phyloP scores from a whole-genome alignment of 495 filamentous ascomycete species.

The Penicillium silybi region DNA sequence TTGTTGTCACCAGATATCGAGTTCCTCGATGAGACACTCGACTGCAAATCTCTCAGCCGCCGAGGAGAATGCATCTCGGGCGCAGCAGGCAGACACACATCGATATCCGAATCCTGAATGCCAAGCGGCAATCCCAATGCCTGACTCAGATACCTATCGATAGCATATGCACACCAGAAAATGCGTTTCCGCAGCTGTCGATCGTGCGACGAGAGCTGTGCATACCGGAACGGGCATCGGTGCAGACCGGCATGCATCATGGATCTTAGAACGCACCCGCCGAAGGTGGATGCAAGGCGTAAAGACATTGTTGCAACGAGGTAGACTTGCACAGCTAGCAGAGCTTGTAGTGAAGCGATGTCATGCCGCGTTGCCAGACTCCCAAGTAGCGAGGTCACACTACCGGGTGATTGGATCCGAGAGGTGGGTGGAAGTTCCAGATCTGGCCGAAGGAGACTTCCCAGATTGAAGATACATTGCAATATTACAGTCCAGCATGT shows the following conservation, averaged over 20 bases:
- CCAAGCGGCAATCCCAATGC: conserved; percentile 43
- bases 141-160: conserved; percentile 48
- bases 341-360: conserved; percentile 35
- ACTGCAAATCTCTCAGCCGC: neutral
- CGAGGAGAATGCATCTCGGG: conserved; percentile 29
- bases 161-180: conserved; percentile 50
- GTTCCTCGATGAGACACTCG: neutral
- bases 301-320: conserved; percentile 39
- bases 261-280: conserved; percentile 37
- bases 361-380: conserved; percentile 32
- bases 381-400: conserved; percentile 27
- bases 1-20: neutral
- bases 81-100: conserved; percentile 35
- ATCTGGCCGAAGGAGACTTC: conserved; percentile 27
- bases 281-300: conserved; percentile 35
- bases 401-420: conserved; percentile 26
- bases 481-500: conserved; percentile 39
- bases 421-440: conserved; percentile 21
- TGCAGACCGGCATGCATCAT: conserved; percentile 41
- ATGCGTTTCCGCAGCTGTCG: conserved; percentile 41
- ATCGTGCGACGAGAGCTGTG: conserved; percentile 38
- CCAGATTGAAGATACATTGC: conserved; percentile 39
- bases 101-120: conserved; percentile 41
- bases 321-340: conserved; percentile 35
- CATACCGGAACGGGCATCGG: conserved; percentile 41